Base-by-base conservation (phyloP, 2,329 filamentous ascomycete species). In the Colletotrichum liaoningense region DNA sequence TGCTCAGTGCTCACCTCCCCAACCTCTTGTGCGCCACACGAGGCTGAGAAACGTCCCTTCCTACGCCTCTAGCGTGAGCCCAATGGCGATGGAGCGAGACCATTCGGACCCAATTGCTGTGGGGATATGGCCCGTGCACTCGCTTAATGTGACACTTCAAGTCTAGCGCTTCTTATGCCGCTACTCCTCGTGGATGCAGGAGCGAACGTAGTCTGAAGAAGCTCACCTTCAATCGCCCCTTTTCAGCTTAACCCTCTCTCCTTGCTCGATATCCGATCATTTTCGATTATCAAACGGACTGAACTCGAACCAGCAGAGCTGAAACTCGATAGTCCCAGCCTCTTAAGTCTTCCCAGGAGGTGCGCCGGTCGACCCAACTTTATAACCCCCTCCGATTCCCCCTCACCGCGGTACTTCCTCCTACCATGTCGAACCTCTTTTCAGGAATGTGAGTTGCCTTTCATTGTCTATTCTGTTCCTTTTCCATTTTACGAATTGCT, bases 351-450 rank as follows among this genome's bases (percentile, higher is more conserved):
- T 73, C 26, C 69, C 46, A 62, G 64, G 59, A 64, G 69, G 58
- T 57, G 68, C 60, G 52, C 63, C 63, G 58, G 68, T 52, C 58
- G 56, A 58, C 57, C 65, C 69, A 65, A 60, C 64, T 65, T 63
- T 69, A 69, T 69, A 60, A 72, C 64, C 73, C 63, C 72, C 46
- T 76, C 76, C 77, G 76, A 75, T 72, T 76, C 76, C 71, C 71
- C 67, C 71, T 73, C 71, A 73, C 71, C 62, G 70, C 67, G 67
- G 56, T 28, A 66, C 30, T 16, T 57, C 74, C 76, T 67, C 69
- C 77, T 77, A 84, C 78, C 80, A 90, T 90, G 88, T 90, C 88
- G 78, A 90, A 89, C 83, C 83, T 90, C 78, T 90, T 90, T 80
- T 90, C 88, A 79, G 88, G 88, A 82, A 90, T 90, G 88, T 90